Evolutionary conservation across 495 filamentous ascomycete genomes (phyloP), one percentile per base, ranked within the genome.

Genomic region (Hyaloscypha finlandica): DNA sequence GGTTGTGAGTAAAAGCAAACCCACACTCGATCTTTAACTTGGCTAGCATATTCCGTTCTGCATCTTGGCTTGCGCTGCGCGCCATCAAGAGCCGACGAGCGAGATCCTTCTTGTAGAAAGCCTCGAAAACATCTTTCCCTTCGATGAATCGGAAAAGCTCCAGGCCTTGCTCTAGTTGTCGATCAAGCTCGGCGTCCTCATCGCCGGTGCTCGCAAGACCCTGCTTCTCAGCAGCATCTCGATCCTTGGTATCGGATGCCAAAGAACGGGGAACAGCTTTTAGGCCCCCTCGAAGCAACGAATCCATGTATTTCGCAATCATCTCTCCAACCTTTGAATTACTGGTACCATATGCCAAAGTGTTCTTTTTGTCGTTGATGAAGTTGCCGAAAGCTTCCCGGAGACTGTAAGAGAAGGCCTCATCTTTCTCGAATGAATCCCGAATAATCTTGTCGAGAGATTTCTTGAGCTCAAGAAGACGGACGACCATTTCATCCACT

Each of bases 31-130:
- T 92, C 80, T 94, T 96, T 62, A 99, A 80, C 69, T 94, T 89
- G 31, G 90, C 77, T 32, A 98, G 83, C 96, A 98, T 99, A 79
- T 89, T 96, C 67, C 92, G 86, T 78, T 99, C 95, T 0, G 95
- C 94, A 79, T 98, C 96, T 22, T 92, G 89, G 72, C 92, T 96
- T 12, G 95, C 95, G 74, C 92, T 97, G 67, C 94, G 86, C 35
- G 88, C 89, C 89, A 98, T 91, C 51, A 99, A 81, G 29, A 99
- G 80, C 32, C 95, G 86, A 8, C 92, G 85, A 2, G 96, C 94
- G 57, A 99, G 87, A 73, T 97, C 94, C 66, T 92, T 95, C 82
- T 98, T 98, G 83, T 99, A 99, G 73, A 99, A 98, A 5, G 93
- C 95, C 72, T 98, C 95, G 71, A 99, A 99, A 0, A 97, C 93